These are phyloP conservation scores for Kazachstania taianensis DNA, from an alignment of 805 yeast species.

Conservation along the genomic window DNA sequence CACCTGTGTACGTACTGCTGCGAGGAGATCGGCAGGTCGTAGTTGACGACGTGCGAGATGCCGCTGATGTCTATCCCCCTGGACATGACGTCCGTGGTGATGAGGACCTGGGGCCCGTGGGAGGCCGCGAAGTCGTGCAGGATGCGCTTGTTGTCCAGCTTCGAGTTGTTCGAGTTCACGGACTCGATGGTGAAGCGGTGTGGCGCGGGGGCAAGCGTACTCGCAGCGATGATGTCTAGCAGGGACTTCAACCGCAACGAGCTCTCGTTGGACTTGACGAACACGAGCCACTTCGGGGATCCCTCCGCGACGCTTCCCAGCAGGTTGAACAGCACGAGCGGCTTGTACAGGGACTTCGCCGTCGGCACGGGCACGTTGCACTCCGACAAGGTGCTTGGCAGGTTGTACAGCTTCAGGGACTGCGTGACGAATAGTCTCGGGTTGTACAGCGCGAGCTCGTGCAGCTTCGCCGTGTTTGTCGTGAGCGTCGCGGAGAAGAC, in stretches of 20 bases:
- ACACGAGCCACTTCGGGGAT: slow-evolving; percentile 17
- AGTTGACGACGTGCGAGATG: slow-evolving; percentile 70
- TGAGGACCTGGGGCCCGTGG: slow-evolving; percentile 34
- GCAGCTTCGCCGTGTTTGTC: slow-evolving; percentile 80
- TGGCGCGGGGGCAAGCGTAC: not conserved
- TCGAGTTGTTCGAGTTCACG: slow-evolving; percentile 50
- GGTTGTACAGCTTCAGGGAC: slow-evolving; percentile 51
- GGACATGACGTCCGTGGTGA: slow-evolving; percentile 87
- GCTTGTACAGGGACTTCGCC: slow-evolving; percentile 47
- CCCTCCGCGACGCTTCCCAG: slow-evolving; percentile 22
- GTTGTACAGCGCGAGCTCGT: slow-evolving; percentile 53
- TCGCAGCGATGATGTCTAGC: slow-evolving; percentile 13
- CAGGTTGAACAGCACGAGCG: slow-evolving; percentile 56
- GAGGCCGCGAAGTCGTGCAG: slow-evolving; percentile 51
- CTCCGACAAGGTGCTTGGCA: slow-evolving; percentile 47
- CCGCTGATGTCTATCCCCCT: slow-evolving; percentile 81
- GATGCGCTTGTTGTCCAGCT: slow-evolving; percentile 42
- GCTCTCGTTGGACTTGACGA: slow-evolving; percentile 53
- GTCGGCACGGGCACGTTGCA: slow-evolving; percentile 29
- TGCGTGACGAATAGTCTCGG: slow-evolving; percentile 67
- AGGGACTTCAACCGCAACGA: slow-evolving; percentile 70
- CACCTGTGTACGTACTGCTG: slow-evolving; percentile 93
- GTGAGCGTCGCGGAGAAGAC: slow-evolving; percentile 90
- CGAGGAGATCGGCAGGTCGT: slow-evolving; percentile 79
- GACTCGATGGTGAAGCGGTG: slow-evolving; percentile 29